Evolutionary conservation across 164 flowering plant species (phyloP).

Genomic region (Sedum album): DNA sequence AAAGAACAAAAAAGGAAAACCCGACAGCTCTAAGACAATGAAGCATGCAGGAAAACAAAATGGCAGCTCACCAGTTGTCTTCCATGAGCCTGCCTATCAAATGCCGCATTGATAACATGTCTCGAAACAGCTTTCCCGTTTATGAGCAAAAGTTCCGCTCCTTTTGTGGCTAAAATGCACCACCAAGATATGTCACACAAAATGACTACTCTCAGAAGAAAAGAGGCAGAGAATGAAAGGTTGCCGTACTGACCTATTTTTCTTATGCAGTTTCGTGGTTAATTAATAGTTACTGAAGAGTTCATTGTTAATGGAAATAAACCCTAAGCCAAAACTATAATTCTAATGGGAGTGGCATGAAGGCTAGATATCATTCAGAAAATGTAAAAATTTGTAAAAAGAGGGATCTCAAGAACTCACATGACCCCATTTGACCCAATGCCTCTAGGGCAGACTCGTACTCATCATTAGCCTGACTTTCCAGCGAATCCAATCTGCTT

Average conservation of each 20-base stretch:
- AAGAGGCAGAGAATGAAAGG: neutral
- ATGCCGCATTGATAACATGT: conserved; percentile 61
- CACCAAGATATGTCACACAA: neutral
- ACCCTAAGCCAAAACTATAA: neutral
- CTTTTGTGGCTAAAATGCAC: conserved; percentile 39
- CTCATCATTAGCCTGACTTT: conserved; percentile 57
- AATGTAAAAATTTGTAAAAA: neutral
- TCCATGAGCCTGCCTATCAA: conserved; percentile 57
- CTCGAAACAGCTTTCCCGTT: conserved; percentile 45
- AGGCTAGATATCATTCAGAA: neutral
- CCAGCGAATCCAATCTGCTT: conserved; percentile 39
- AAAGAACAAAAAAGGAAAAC: neutral
- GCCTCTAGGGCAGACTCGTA: conserved; percentile 81
- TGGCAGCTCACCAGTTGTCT: conserved; percentile 62
- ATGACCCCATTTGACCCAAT: conserved; percentile 74
- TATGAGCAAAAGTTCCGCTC: conserved; percentile 63
- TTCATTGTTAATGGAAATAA: neutral
- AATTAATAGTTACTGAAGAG: neutral
- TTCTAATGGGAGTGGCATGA: neutral
- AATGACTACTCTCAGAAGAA: neutral
- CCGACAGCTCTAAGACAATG: too few relatives aligned
- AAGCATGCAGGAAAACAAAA: neutral
- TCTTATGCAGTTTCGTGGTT: neutral
- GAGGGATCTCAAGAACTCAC: conserved; percentile 39
- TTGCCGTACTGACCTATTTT: neutral